phyloP scores from a whole-genome alignment of 805 yeast genomes.

The Saccharomycopsis lassenensis region DNA sequence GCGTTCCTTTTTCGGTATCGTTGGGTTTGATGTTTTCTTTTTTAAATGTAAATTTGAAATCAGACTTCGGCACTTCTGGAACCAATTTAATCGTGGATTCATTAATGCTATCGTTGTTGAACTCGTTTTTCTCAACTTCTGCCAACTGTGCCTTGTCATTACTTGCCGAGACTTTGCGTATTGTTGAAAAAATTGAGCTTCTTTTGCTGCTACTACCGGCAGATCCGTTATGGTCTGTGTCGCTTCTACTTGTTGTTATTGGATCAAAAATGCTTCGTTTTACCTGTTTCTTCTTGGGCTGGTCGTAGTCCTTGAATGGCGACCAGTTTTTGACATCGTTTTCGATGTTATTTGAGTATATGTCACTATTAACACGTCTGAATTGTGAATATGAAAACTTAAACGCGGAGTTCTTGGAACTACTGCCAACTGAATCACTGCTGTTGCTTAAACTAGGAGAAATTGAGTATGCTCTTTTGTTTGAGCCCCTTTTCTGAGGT shows the following conservation, averaged over 20 bases:
- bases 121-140: too few relatives aligned
- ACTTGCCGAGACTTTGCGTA: conserved; percentile 7
- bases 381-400: conserved; percentile 12
- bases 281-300: too few relatives aligned
- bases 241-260: not conserved
- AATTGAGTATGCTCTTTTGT: conserved; percentile 11
- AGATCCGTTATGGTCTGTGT: conserved; percentile 2
- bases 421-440: too few relatives aligned
- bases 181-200: conserved; percentile 14
- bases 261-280: too few relatives aligned
- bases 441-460: conserved; percentile 7
- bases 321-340: conserved; percentile 16
- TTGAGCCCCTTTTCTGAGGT: conserved; percentile 6
- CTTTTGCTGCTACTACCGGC: too few relatives aligned
- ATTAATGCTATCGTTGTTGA: too few relatives aligned
- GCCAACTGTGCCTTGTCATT: too few relatives aligned
- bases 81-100: conserved; percentile 14
- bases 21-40: not conserved
- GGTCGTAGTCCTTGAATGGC: conserved; percentile 14
- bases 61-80: too few relatives aligned
- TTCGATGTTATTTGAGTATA: conserved; percentile 6
- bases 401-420: conserved; percentile 10
- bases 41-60: conserved; percentile 12
- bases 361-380: conserved; percentile 8
- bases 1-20: not conserved